Evolutionary conservation across 176 grass and related monocot species (phyloP).

Genomic region (Aegilops sharonensis): DNA sequence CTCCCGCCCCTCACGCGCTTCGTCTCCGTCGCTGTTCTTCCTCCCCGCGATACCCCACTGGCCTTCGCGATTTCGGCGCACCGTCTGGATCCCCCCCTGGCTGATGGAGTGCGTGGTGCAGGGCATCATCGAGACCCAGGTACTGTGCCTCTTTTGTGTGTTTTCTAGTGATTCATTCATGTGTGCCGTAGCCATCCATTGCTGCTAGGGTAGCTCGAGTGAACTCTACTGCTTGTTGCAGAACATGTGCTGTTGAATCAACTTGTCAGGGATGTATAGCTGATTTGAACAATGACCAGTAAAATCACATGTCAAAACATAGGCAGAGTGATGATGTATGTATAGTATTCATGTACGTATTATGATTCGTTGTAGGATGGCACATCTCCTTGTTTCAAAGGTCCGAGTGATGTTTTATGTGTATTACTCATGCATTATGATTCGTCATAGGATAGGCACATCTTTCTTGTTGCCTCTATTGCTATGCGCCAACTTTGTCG

Average conservation of each 20-base stretch:
- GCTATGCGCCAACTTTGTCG: neutral
- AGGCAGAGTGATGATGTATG: neutral
- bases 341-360: neutral
- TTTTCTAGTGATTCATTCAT: neutral
- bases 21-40: neutral
- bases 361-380: neutral
- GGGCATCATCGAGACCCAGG: conserved; percentile 91
- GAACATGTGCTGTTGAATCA: neutral
- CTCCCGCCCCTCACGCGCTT: neutral
- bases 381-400: neutral
- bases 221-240: neutral
- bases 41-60: neutral
- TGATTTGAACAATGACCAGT: neutral
- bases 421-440: neutral
- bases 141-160: neutral
- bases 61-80: neutral
- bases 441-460: neutral
- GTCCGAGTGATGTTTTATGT: too few species aligned
- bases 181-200: neutral
- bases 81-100: neutral
- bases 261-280: neutral
- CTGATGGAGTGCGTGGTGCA: conserved; percentile 84
- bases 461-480: neutral
- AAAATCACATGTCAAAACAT: neutral
- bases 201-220: neutral